A percentile compares a stretch with the other conserved stretches of the same genome.
phyloP scores from a whole-genome alignment of 1,139 yeast genomes.

The Groenewaldozyma sp. region DNA sequence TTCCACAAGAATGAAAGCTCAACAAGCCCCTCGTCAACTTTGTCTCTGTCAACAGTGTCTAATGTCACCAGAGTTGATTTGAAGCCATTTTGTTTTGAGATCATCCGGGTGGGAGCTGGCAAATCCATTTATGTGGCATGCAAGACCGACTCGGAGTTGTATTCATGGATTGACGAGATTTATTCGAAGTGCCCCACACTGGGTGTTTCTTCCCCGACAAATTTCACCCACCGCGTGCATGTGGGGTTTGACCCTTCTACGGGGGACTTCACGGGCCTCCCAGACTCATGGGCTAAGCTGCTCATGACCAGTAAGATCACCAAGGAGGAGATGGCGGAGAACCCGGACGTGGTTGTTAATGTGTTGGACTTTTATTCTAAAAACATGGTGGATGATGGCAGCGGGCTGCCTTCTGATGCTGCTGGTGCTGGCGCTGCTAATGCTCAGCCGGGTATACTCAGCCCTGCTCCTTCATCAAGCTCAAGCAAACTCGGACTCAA shows the following conservation, averaged over 20 bases:
- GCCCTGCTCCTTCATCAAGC: background rate
- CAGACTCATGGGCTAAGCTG: constrained; percentile 37
- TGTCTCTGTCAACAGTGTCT: constrained; percentile 49
- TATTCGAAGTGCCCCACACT: constrained; percentile 78
- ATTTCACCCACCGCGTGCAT: constrained; percentile 38
- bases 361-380: constrained; percentile 71
- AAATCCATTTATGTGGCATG: constrained; percentile 68
- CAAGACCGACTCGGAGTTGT: constrained; percentile 69
- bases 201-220: constrained; percentile 46
- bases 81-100: constrained; percentile 68
- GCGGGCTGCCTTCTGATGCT: background rate
- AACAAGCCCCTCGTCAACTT: constrained; percentile 28
- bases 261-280: constrained; percentile 40
- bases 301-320: constrained; percentile 37
- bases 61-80: constrained; percentile 55
- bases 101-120: constrained; percentile 46
- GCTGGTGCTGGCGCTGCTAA: background rate
- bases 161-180: constrained; percentile 88
- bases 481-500: background rate
- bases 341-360: constrained; percentile 56
- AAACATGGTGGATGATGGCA: constrained; percentile 10
- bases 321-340: constrained; percentile 35
- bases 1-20: constrained; percentile 57
- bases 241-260: constrained; percentile 38
- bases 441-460: background rate